Conservation (phyloP, 2,329 filamentous ascomycete genomes). For the Penicillium hesseltinei region DNA sequence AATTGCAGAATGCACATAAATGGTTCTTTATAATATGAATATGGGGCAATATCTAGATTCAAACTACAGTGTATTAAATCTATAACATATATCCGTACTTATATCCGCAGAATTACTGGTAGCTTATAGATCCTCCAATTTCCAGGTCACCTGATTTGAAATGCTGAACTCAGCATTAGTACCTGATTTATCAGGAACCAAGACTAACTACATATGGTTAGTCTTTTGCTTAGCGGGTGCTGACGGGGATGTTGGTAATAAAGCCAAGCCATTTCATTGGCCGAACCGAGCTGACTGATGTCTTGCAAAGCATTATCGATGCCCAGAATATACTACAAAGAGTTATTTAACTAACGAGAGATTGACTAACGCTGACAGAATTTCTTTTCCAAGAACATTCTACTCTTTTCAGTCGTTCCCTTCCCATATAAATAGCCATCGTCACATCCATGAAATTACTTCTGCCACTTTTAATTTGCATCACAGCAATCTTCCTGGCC, state of each 20-base stretch:
- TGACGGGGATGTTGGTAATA: slow-evolving; percentile 31
- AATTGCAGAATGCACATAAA: background rate
- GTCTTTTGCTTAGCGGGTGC: slow-evolving; percentile 17
- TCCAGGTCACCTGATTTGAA: background rate
- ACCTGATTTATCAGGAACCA: background rate
- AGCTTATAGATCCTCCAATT: background rate
- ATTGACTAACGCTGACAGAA: slow-evolving; percentile 31
- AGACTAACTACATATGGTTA: background rate
- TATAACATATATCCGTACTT: background rate
- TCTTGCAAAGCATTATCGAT: slow-evolving; percentile 21
- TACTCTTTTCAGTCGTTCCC: slow-evolving; percentile 15
- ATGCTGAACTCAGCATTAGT: slow-evolving; percentile 1
- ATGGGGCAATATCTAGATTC: too few relatives aligned
- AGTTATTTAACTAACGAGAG: slow-evolving; percentile 19
- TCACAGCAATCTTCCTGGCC: slow-evolving; percentile 33
- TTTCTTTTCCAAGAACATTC: slow-evolving; percentile 18
- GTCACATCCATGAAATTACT: slow-evolving; percentile 36
- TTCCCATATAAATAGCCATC: slow-evolving; percentile 32
- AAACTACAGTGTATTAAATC: background rate
- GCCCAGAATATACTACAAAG: background rate
- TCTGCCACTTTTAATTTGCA: slow-evolving; percentile 39
- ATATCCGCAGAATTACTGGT: background rate
- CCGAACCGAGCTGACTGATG: slow-evolving; percentile 26
- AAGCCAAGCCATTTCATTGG: background rate
- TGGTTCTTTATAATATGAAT: background rate